These are phyloP conservation scores for Neofusicoccum laricinum DNA, from an alignment of 2,329 filamentous ascomycete genomes.

Conservation along the genomic window DNA sequence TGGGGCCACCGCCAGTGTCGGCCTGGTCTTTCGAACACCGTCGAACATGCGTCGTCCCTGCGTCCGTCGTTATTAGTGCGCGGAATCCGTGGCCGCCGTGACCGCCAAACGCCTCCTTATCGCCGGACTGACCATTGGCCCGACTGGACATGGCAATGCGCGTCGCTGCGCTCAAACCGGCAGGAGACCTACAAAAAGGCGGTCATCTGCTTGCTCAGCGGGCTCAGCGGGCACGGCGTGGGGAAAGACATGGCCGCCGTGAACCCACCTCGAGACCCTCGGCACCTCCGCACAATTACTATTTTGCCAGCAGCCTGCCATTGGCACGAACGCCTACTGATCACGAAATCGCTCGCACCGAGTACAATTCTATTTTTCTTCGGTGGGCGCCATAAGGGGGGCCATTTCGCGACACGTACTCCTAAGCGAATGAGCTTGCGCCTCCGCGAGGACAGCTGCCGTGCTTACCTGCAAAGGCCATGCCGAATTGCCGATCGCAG, in stretches of 20 bases:
- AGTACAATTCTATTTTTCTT: background rate
- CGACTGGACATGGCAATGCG: background rate
- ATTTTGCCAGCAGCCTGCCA: background rate
- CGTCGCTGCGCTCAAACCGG: background rate
- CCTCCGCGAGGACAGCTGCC: background rate
- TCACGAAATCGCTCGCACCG: background rate
- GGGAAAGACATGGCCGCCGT: background rate
- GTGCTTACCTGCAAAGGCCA: background rate
- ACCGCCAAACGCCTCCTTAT: slow-evolving; percentile 6
- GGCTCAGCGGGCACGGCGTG: background rate
- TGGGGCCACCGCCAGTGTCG: background rate
- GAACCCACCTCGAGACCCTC: too few relatives aligned
- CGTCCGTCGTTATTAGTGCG: slow-evolving; percentile 2
- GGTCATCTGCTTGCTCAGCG: background rate
- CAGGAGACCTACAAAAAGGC: slow-evolving; percentile 3
- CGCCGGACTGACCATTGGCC: background rate
- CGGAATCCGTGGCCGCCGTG: background rate
- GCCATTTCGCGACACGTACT: slow-evolving; percentile 1
- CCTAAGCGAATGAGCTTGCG: slow-evolving; percentile 9
- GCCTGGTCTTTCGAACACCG: background rate
- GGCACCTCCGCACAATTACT: too few relatives aligned
- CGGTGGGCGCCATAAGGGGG: background rate
- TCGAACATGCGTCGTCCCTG: background rate
- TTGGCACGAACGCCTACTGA: background rate
- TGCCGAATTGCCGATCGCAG: slow-evolving; percentile 6